Conservation (phyloP, 2,329 filamentous ascomycete species). For the Harringtonia aguacate region DNA sequence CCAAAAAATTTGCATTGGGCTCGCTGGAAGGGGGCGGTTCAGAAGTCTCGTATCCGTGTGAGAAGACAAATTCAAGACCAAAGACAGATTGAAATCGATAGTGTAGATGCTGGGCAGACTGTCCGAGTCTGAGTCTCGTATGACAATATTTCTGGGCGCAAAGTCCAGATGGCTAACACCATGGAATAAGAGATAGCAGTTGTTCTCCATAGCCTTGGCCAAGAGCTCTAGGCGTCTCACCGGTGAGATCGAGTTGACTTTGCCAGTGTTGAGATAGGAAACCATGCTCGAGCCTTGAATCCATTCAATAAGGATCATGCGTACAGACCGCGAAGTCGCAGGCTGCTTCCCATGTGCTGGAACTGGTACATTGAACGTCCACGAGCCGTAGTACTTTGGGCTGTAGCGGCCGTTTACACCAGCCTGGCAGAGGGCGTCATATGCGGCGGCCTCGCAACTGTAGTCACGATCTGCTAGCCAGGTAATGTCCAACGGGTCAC, state of each 20-base stretch:
- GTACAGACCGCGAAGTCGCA: not conserved
- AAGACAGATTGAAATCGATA: not conserved
- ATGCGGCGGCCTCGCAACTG: slow-evolving; percentile 39
- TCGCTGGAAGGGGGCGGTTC: not conserved
- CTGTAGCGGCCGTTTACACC: slow-evolving; percentile 42
- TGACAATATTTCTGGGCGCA: slow-evolving; percentile 1
- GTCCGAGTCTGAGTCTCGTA: not conserved
- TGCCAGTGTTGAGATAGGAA: not conserved
- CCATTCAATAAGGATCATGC: slow-evolving; percentile 6
- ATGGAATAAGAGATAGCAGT: not conserved
- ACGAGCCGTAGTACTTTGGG: slow-evolving; percentile 6
- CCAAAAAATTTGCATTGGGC: not conserved
- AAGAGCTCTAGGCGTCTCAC: slow-evolving; percentile 1
- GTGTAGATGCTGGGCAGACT: not conserved
- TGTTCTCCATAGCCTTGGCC: slow-evolving; percentile 1
- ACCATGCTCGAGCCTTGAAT: not conserved
- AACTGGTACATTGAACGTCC: slow-evolving; percentile 6
- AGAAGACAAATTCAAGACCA: not conserved
- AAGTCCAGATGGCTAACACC: slow-evolving; percentile 5
- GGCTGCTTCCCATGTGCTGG: not conserved
- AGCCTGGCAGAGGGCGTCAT: slow-evolving; percentile 55
- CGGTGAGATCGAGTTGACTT: not conserved
- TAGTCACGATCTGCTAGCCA: slow-evolving; percentile 2
- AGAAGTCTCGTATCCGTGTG: not conserved
- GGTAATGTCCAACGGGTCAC: slow-evolving; percentile 1